Evolutionary conservation across 371 early-diverging fungal genomes (phyloP), one percentile per base, ranked within the genome.

Genomic region (Batrachochytrium dendrobatidis): DNA sequence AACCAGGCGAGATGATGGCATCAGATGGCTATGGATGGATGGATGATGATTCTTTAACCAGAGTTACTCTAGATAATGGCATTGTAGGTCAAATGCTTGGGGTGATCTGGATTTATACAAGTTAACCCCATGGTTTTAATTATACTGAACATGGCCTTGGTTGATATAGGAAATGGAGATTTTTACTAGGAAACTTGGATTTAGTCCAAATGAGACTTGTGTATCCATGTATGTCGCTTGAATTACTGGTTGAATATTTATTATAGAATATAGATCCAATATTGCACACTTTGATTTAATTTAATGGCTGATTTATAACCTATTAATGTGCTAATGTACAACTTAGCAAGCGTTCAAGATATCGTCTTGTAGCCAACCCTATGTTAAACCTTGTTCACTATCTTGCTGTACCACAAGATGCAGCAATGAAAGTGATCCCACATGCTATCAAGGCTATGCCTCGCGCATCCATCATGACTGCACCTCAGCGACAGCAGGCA

Each of bases 1-100:
- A 39, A 15, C 45, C 54, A 24, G 56, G 25, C 6, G 59, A 56
- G 31, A 48, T 33, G 10, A 30, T 68, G 17, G 62, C 68, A 17
- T 62, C 63, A 22, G 68, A 68, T 52, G 68, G 68, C 25, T 56
- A 43, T 53, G 68, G 68, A 18, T 67, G 68, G 68, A 26, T 67
- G 61, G 68, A 67, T 44, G 68, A 67, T 30, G 68, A 67, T 51
- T 29, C 46, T 1, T 10, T 24, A 0, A 33, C 20, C 25, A 20
- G 28, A 18, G 39, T 51, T 24, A 31, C 3, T 22, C 20, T 56
- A 3, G 56, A 32, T 20, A 44, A 58, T 18, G 49, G 24, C 7
- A 55, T 50, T 24, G 51, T 4, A 3, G 7, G 8, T n/a, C 30
- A 8, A 18, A 12, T 3, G 30, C 51, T 3, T 12, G 51, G 30